These are phyloP conservation scores for Gnomoniopsis smithogilvyi DNA, from an alignment of 2,329 filamentous ascomycete species.

Conservation along the genomic window DNA sequence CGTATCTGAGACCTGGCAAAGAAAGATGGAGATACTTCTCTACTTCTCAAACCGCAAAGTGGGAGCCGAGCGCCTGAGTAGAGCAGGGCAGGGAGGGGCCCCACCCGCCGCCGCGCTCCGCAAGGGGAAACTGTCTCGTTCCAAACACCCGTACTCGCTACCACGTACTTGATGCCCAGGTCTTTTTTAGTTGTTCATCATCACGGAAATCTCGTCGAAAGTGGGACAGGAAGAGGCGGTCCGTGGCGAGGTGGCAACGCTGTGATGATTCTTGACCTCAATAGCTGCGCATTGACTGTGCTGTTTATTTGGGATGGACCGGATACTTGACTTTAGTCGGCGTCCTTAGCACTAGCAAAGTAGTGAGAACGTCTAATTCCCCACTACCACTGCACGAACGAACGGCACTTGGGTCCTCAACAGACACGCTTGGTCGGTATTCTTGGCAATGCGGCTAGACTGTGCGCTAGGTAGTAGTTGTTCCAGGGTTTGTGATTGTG, in stretches of 20 bases:
- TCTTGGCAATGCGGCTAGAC: background rate
- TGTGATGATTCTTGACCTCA: background rate
- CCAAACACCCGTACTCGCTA: constrained; percentile 4
- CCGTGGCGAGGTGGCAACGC: background rate
- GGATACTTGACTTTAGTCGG: background rate
- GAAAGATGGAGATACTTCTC: constrained; percentile 8
- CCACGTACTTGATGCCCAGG: background rate
- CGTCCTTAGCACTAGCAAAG: background rate
- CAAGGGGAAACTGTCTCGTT: constrained; percentile 9
- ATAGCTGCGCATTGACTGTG: background rate
- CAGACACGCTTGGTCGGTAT: constrained; percentile 1
- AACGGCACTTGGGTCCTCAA: background rate
- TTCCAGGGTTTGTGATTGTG: constrained; percentile 3
- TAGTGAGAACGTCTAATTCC: background rate
- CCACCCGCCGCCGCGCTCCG: background rate
- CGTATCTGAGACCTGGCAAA: constrained; percentile 4
- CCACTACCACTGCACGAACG: background rate
- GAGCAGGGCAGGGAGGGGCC: background rate
- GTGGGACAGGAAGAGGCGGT: background rate
- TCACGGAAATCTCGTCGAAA: background rate
- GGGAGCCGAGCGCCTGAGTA: background rate
- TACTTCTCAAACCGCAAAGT: background rate
- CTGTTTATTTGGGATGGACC: background rate
- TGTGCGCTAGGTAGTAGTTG: constrained; percentile 1
- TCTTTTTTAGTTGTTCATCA: background rate